Evolutionary conservation across 257 asterid species (phyloP).

Genomic region (Capsicum chinense): DNA sequence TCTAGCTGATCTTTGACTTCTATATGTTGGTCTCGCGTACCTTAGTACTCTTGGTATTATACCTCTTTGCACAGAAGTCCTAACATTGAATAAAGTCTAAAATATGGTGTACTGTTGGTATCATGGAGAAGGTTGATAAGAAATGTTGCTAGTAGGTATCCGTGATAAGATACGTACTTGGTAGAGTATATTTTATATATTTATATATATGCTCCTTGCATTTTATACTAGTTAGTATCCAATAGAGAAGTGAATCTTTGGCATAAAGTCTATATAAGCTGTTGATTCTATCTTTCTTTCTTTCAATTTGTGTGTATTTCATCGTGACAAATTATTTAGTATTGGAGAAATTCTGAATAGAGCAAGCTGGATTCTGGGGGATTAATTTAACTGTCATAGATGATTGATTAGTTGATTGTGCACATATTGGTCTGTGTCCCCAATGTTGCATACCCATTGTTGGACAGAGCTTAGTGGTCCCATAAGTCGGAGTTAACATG

Average conservation of each 20-base stretch:
- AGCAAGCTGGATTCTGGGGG: conserved; percentile 8
- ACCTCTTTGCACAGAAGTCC: not conserved
- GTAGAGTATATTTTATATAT: not conserved
- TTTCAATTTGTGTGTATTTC: not conserved
- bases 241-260: not conserved
- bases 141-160: conserved; percentile 21
- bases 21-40: not conserved
- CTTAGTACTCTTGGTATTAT: not conserved
- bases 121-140: conserved; percentile 15
- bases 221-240: not conserved
- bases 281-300: not conserved
- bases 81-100: not conserved
- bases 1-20: not conserved
- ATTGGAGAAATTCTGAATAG: not conserved
- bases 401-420: not conserved
- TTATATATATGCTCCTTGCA: not conserved
- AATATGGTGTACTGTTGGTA: not conserved
- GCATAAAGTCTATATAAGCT: not conserved
- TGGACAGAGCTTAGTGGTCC: not conserved
- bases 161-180: not conserved
- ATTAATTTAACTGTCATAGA: not conserved
- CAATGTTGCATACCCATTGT: not conserved
- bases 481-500: not conserved
- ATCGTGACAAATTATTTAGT: not conserved
- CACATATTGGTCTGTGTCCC: not conserved